These are phyloP conservation scores for Podila minutissima DNA, from an alignment of 192 early-diverging fungal species.

Conservation along the genomic window DNA sequence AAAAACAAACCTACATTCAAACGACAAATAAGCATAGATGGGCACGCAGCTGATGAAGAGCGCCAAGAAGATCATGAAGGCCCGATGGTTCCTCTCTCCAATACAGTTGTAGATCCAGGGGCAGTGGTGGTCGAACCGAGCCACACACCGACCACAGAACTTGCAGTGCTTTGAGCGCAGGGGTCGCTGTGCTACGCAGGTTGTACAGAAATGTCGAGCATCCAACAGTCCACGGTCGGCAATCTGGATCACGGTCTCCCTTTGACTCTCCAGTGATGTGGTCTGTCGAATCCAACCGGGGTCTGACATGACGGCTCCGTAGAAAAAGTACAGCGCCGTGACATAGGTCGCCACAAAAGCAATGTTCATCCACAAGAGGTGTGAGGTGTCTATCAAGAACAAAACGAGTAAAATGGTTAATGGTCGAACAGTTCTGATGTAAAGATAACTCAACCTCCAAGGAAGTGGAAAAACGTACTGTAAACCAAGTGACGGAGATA, in stretches of 20 bases:
- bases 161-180: constrained; percentile 95
- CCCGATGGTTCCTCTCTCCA: constrained; percentile 87
- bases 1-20: constrained; percentile 67
- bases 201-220: constrained; percentile 84
- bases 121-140: constrained; percentile 96
- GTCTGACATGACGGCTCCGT: constrained; percentile 73
- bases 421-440: background rate
- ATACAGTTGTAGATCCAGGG: constrained; percentile 98
- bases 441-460: background rate
- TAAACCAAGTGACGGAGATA: constrained; percentile 77
- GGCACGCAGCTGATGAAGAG: constrained; percentile 70
- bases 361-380: constrained; percentile 69
- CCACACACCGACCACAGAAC: constrained; percentile 92
- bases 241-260: constrained; percentile 68
- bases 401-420: background rate
- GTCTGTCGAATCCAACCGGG: constrained; percentile 83
- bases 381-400: constrained; percentile 64
- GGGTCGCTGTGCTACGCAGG: constrained; percentile 85
- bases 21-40: constrained; percentile 67
- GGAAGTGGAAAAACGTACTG: constrained; percentile 51
- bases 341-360: constrained; percentile 71
- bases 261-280: constrained; percentile 50
- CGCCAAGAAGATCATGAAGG: constrained; percentile 85
- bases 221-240: constrained; percentile 76
- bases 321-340: constrained; percentile 79